Evolutionary conservation across 2,329 filamentous ascomycete genomes (phyloP).

Genomic region (Pseudocercospora crystallina): DNA sequence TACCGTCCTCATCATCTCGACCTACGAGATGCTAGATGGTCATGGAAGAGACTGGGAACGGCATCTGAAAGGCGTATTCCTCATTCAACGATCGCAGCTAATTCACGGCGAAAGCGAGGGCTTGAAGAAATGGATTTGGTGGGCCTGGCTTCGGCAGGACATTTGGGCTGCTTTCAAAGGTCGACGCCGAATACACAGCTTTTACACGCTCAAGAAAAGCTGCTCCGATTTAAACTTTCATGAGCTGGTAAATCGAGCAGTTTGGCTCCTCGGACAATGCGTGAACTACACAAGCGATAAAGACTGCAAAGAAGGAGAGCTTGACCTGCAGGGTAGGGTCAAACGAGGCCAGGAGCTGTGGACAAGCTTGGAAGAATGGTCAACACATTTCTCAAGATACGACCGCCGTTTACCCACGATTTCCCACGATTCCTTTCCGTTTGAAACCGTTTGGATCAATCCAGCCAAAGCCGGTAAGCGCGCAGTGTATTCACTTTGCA

Average conservation of each 20-base stretch:
- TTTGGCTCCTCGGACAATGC: slow-evolving; percentile 55
- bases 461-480: slow-evolving; percentile 44
- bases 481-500: too few species aligned
- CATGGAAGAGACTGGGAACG: slow-evolving; percentile 57
- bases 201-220: slow-evolving; percentile 54
- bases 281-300: slow-evolving; percentile 57
- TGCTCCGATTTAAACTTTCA: slow-evolving; percentile 49
- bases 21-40: slow-evolving; percentile 64
- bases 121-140: slow-evolving; percentile 58
- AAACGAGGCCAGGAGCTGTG: slow-evolving; percentile 46
- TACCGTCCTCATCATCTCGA: slow-evolving; percentile 60
- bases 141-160: slow-evolving; percentile 63
- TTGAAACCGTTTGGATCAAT: slow-evolving; percentile 51
- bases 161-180: slow-evolving; percentile 62
- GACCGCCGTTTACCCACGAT: slow-evolving; percentile 41
- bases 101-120: slow-evolving; percentile 59
- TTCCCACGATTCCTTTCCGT: slow-evolving; percentile 30
- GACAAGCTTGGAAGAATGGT: slow-evolving; percentile 51
- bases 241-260: slow-evolving; percentile 53
- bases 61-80: slow-evolving; percentile 62
- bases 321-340: slow-evolving; percentile 41
- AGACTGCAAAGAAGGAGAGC: slow-evolving; percentile 42
- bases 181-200: slow-evolving; percentile 53
- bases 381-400: slow-evolving; percentile 40
- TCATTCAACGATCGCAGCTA: slow-evolving; percentile 59